Evolutionary conservation across 2,329 filamentous ascomycete genomes (phyloP).

Genomic region (Aspergillus sp.): DNA sequence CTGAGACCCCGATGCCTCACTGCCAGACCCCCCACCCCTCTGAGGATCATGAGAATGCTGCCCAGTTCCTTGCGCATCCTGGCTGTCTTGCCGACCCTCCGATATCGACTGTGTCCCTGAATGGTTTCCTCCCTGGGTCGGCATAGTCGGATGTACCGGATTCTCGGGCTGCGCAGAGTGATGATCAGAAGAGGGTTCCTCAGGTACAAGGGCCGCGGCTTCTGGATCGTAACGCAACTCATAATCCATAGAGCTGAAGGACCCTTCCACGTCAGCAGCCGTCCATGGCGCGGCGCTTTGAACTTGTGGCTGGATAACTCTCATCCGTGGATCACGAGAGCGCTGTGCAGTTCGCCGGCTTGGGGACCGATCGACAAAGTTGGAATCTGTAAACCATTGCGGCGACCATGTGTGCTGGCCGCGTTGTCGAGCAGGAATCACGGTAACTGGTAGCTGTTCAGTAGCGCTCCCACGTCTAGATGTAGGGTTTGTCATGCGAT

Average conservation of each 20-base stretch:
- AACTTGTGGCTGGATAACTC: slow-evolving; percentile 60
- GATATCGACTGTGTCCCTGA: not conserved
- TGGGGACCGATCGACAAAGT: slow-evolving; percentile 20
- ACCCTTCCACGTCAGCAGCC: slow-evolving; percentile 36
- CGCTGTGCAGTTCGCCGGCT: slow-evolving; percentile 13
- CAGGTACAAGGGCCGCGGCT: slow-evolving; percentile 37
- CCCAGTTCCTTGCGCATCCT: not conserved
- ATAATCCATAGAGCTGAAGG: slow-evolving; percentile 25
- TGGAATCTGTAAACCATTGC: slow-evolving; percentile 30
- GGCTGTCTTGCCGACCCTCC: not conserved
- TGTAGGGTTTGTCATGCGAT: slow-evolving; percentile 45
- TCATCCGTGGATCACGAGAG: slow-evolving; percentile 46
- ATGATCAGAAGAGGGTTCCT: slow-evolving; percentile 12
- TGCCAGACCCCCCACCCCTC: not conserved
- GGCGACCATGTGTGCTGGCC: slow-evolving; percentile 57
- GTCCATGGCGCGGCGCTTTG: slow-evolving; percentile 56
- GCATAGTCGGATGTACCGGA: not conserved
- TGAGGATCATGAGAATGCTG: not conserved
- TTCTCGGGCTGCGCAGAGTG: not conserved
- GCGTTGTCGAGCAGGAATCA: slow-evolving; percentile 60
- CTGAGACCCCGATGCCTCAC: not conserved
- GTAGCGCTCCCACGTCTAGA: slow-evolving; percentile 38
- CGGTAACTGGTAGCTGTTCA: slow-evolving; percentile 54
- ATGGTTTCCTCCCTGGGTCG: not conserved
- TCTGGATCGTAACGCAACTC: slow-evolving; percentile 41